These are phyloP conservation scores for Coriolopsis trogii DNA, from an alignment of 1,284 basidiomycete genomes.

Conservation along the genomic window DNA sequence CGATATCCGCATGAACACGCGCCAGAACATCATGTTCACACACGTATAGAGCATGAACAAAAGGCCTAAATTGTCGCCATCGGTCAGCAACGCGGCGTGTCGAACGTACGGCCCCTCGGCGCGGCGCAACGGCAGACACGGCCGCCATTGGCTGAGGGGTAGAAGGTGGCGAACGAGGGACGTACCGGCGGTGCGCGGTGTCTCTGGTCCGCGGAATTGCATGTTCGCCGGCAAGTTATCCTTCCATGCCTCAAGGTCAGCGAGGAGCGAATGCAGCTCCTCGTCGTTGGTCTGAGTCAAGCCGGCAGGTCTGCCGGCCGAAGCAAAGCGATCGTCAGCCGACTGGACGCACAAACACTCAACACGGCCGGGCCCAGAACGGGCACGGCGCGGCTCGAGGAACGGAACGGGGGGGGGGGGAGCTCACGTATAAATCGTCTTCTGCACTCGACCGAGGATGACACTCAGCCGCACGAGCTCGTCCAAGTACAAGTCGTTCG, in stretches of 20 bases:
- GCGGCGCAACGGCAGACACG: conserved; percentile 5
- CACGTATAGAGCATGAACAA: conserved; percentile 87
- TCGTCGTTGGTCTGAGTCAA: conserved; percentile 82
- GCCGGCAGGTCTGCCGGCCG: conserved; percentile 72
- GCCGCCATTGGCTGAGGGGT: not conserved
- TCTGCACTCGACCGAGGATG: conserved; percentile 84
- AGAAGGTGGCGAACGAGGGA: too few species aligned
- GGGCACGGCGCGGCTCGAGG: conserved; percentile 10
- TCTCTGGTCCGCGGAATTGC: conserved; percentile 71
- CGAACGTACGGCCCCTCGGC: conserved; percentile 4
- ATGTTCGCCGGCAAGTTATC: conserved; percentile 74
- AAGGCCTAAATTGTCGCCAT: conserved; percentile 56
- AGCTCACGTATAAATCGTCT: conserved; percentile 84
- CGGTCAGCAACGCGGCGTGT: not conserved
- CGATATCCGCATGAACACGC: conserved; percentile 93
- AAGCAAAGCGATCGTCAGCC: conserved; percentile 16
- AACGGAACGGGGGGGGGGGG: conserved; percentile 11
- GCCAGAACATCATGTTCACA: conserved; percentile 90
- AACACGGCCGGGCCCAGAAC: conserved; percentile 4
- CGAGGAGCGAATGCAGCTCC: conserved; percentile 67
- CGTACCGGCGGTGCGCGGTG: conserved; percentile 65
- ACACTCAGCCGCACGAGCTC: conserved; percentile 89
- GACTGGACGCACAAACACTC: conserved; percentile 1
- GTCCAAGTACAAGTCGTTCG: conserved; percentile 75
- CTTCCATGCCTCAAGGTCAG: conserved; percentile 82